A percentile compares a stretch with the other conserved stretches of the same genome.
These are phyloP conservation scores for Fraxinus paxiana DNA, from an alignment of 305 asterid species.

Conservation along the genomic window DNA sequence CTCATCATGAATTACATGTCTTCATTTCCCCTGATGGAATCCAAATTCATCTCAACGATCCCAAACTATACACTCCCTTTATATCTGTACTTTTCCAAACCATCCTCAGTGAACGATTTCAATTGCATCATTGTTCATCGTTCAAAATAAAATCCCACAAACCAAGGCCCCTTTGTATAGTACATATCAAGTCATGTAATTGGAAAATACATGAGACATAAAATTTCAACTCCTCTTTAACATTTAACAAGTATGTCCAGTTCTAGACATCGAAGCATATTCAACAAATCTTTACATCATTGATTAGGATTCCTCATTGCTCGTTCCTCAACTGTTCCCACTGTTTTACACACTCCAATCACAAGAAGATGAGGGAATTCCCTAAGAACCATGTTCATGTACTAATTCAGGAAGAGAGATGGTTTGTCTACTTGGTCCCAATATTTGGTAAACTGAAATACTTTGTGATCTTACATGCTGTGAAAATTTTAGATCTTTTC, in stretches of 20 bases:
- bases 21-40: neutral
- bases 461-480: neutral
- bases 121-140: neutral
- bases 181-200: neutral
- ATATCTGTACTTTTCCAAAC: neutral
- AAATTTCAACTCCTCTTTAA: neutral
- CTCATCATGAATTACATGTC: slow-evolving; percentile 9
- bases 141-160: neutral
- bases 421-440: neutral
- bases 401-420: neutral
- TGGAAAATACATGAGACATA: neutral
- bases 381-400: neutral
- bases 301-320: neutral
- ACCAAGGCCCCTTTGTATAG: neutral
- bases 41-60: neutral
- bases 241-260: neutral
- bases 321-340: neutral
- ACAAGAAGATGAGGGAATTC: neutral
- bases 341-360: neutral
- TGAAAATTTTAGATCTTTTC: neutral
- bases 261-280: neutral
- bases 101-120: neutral
- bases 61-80: neutral
- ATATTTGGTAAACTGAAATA: neutral
- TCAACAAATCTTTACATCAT: neutral